Base-by-base conservation (phyloP, 495 filamentous ascomycete genomes). In the Parathielavia appendiculata region DNA sequence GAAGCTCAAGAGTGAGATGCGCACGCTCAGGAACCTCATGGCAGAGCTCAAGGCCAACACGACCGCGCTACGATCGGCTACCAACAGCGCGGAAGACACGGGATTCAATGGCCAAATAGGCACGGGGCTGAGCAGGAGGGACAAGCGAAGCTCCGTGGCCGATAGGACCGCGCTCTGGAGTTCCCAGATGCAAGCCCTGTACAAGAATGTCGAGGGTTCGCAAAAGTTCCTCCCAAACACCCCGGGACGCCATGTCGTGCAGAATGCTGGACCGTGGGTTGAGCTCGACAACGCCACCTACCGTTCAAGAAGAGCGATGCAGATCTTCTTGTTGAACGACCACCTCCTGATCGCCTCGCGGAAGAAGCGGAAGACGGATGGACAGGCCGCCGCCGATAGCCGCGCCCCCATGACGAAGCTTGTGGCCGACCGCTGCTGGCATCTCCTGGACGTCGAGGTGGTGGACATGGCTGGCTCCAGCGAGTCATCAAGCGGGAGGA, bases 261-360 rank as follows among this genome's bases (percentile, higher is more conserved):
- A 91, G 59, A 91, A 97, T 69, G 92, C 90, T 23, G 84, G 87
- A 4, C 80, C 87, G 51, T 99, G 93, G 93, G 86, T 96, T 39
- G 91, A 99, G 76, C 76, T 99, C 52, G 95, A 99, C 71, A 91
- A 92, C 47, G 93, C 93, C 16, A 99, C 93, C 0, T 97, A 93
- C 86, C 96, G 95, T 72, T 83, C 91, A 0, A 76, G 88, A 51
- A 79, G 91, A 17, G 81, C 90, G 16, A 89, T 96, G 65, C 89
- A 93, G 65, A 82, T 97, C 35, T 87, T 97, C 43, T 74, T 99
- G 51, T 79, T 99, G 6, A 99, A 99, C 67, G 93, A 99, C 65
- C 92, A 99, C 67, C 74, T 99, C 8, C 77, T 99, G 20, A 78
- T 99, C 40, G 93, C 95, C 0, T 87, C 88, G 11, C 84, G 88